phyloP scores from a whole-genome alignment of 2,329 filamentous ascomycete species.

The Xylariaceae sp. region DNA sequence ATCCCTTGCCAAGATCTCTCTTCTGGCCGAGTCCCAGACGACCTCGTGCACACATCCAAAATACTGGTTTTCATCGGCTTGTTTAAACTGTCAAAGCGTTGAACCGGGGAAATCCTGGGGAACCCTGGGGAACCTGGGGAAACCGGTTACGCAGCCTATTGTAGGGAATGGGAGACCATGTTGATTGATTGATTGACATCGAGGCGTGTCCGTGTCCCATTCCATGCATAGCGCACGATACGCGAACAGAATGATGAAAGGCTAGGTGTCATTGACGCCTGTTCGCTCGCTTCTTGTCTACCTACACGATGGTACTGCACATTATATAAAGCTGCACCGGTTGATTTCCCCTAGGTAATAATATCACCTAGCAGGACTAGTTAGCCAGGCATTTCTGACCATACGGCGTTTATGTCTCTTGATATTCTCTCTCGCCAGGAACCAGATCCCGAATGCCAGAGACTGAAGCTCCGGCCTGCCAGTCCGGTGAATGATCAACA shows the following conservation, averaged over 20 bases:
- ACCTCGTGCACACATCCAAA: neutral
- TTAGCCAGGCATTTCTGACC: neutral
- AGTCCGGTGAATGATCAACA: conserved; percentile 10
- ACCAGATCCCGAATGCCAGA: conserved; percentile 24
- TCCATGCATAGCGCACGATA: neutral
- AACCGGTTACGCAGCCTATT: neutral
- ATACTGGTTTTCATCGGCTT: neutral
- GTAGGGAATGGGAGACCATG: neutral
- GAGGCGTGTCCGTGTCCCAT: neutral
- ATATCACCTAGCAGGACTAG: neutral
- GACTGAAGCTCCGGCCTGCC: conserved; percentile 23
- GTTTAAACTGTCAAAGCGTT: neutral
- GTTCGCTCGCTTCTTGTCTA: too few relatives aligned
- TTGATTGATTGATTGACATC: neutral
- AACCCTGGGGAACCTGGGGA: neutral
- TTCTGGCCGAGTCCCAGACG: neutral
- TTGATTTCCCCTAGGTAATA: neutral
- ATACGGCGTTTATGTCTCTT: neutral
- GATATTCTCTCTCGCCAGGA: conserved; percentile 4
- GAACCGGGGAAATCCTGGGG: neutral
- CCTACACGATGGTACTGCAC: too few relatives aligned
- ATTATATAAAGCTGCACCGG: too few relatives aligned
- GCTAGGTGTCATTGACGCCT: too few relatives aligned
- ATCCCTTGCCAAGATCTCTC: neutral
- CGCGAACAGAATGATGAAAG: neutral